Evolutionary conservation across 108 stramenopile species (phyloP).

Genomic region (Pseudonitzschia multiseries): DNA sequence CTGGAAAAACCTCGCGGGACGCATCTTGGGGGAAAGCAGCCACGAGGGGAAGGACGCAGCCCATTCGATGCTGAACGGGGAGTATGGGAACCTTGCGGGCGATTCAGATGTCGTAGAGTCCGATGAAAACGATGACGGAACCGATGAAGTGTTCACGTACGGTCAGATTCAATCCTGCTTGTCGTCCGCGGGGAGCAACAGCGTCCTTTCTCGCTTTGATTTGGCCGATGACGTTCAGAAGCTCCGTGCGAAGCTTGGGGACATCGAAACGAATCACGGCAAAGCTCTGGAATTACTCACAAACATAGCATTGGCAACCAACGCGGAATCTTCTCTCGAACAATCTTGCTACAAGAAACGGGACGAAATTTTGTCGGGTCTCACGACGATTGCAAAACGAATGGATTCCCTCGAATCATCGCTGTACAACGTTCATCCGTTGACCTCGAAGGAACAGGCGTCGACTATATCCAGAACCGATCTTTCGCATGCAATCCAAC

Average conservation of each 20-base stretch:
- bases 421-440: conserved; percentile 55
- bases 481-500: conserved; percentile 51
- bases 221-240: conserved; percentile 31
- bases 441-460: conserved; percentile 27
- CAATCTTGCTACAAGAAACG: background rate
- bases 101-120: background rate
- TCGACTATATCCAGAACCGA: conserved; percentile 43
- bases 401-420: conserved; percentile 12
- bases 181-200: conserved; percentile 18
- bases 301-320: conserved; percentile 8
- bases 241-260: conserved; percentile 45
- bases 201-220: conserved; percentile 43
- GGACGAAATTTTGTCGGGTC: conserved; percentile 45
- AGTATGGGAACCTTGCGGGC: background rate
- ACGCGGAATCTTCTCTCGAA: background rate
- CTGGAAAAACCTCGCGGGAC: conserved; percentile 31
- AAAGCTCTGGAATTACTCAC: conserved; percentile 4
- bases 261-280: conserved; percentile 23
- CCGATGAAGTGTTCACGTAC: conserved; percentile 12
- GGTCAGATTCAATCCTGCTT: conserved; percentile 50
- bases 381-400: conserved; percentile 33
- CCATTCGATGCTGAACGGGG: conserved; percentile 1
- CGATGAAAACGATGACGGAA: conserved; percentile 18
- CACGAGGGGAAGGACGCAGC: conserved; percentile 17
- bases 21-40: conserved; percentile 10